Evolutionary conservation across 805 yeast genomes (phyloP), one percentile per base, ranked within the genome.

Genomic region (Kodamaea laetipori): DNA sequence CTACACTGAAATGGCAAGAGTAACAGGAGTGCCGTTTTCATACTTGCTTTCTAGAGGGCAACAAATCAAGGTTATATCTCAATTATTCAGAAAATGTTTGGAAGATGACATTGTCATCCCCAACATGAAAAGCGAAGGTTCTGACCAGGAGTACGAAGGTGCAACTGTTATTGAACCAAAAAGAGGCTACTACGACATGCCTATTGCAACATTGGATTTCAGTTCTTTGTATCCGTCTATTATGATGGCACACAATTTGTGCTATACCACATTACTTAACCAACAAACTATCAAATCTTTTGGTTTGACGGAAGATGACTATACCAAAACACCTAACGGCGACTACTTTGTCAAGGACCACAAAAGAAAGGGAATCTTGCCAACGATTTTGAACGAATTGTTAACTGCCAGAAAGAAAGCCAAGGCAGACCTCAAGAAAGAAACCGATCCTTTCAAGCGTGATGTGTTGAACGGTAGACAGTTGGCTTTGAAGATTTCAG

Each of bases 1-100:
- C 58, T 94, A 94, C 66, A 92, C 97, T 0, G 99, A 94, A 67
- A 94, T 94, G 99, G 97, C 99, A 1, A 84, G 99, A 71, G 99
- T 94, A 19, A 94, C 99, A 0, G 99, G 99, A 52, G 98, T 94
- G 8, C 99, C 99, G 0, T 89, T 94, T 57, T 85, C 97, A 1
- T 92, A 82, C 58, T 74, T 94, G 48, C 69, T 94, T 34, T 63
- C 95, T 11, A 78, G 99, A 60, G 99, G 99, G 30, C 99, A 94
- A 69, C 99, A 95, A 66, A 92, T 94, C 63, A 94, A 94, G 64
- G 99, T 94, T 57, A 82, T 94, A 39, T 90, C 98, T 0, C 99
- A 94, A 67, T 72, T 94, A 38, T 94, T 88, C 67, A 76, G 99
- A 54, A 95, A 94, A 64, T 95, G 99, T 60, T 69, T 89, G 13